phyloP scores from a whole-genome alignment of 805 yeast species.

The baker's yeast (Saccharomyces cerevisiae) region DNA sequence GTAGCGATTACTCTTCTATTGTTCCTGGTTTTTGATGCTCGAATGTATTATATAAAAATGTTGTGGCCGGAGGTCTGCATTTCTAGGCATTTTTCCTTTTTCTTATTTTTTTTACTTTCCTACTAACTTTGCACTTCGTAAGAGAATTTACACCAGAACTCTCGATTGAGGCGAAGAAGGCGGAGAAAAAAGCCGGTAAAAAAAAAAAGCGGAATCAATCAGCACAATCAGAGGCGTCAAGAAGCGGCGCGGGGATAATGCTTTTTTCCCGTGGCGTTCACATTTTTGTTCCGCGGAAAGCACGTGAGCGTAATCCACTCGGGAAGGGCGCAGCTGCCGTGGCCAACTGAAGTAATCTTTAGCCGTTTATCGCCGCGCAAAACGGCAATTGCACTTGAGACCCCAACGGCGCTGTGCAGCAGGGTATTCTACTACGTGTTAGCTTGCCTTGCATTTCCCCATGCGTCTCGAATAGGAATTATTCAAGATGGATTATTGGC shows the following conservation, averaged over 20 bases:
- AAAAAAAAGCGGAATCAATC: conserved; percentile 20
- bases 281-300: neutral
- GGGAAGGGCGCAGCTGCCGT: neutral
- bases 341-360: neutral
- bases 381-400: too few relatives aligned
- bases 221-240: conserved; percentile 4
- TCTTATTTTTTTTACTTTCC: neutral
- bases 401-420: neutral
- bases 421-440: neutral
- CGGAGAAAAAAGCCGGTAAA: neutral
- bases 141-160: neutral
- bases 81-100: neutral
- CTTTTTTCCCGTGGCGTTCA: neutral
- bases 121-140: neutral
- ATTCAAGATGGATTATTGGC: neutral
- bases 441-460: neutral
- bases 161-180: neutral
- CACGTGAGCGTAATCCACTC: neutral
- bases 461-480: neutral
- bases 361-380: neutral
- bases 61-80: neutral
- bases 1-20: neutral
- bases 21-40: neutral
- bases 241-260: neutral
- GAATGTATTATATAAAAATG: neutral